Evolutionary conservation across 78 protist species (phyloP).

Genomic region (Creolimax fragrantissima): DNA sequence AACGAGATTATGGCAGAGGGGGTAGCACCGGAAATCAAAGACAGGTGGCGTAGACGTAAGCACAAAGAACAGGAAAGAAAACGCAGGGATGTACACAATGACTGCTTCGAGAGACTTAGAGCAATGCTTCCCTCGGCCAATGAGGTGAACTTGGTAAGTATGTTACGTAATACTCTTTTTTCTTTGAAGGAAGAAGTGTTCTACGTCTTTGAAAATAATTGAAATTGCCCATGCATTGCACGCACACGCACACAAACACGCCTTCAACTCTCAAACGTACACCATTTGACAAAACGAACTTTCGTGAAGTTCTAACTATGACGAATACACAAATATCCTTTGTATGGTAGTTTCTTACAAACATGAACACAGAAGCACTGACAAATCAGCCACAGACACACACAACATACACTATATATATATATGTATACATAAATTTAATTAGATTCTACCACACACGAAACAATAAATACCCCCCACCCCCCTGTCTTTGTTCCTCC

Average conservation of each 20-base stretch:
- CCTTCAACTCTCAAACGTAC: background rate
- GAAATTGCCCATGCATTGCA: background rate
- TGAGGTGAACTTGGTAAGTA: background rate
- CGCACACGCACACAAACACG: background rate
- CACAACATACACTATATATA: background rate
- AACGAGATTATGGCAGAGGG: background rate
- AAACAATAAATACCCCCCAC: background rate
- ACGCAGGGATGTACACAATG: background rate
- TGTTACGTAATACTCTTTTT: background rate
- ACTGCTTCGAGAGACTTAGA: background rate
- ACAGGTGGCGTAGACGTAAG: background rate
- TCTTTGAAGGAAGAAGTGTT: background rate
- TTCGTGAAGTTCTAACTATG: background rate
- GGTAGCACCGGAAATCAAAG: background rate
- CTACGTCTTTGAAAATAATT: background rate
- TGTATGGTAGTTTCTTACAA: background rate
- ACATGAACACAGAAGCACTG: background rate
- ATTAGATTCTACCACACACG: background rate
- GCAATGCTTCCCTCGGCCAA: background rate
- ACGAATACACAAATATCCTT: background rate
- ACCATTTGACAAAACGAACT: background rate
- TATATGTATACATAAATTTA: background rate
- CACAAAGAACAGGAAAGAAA: background rate
- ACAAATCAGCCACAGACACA: no score
- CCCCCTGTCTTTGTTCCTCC: background rate